Conservation (phyloP, 2,329 filamentous ascomycete genomes). For the Fusarium brachygibbosum region DNA sequence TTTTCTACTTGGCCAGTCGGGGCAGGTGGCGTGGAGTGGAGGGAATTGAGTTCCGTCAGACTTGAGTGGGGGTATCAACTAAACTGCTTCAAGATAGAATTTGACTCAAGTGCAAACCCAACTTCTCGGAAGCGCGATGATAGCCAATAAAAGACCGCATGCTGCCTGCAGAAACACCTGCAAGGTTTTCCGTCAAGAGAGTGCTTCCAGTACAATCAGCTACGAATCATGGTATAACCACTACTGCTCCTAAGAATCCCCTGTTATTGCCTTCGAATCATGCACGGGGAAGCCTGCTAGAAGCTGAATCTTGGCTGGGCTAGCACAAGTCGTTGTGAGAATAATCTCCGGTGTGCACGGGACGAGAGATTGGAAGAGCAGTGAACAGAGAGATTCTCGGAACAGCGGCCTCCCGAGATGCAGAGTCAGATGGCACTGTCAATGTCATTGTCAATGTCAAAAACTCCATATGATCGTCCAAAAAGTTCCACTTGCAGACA, state of each 20-base stretch:
- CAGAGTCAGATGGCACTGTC: background rate
- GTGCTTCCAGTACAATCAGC: background rate
- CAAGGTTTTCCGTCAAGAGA: background rate
- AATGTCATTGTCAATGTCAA: background rate
- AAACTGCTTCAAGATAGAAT: background rate
- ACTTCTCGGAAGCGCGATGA: background rate
- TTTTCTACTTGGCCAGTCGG: background rate
- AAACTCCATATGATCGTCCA: conserved; percentile 1
- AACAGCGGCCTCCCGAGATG: background rate
- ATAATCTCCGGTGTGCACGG: background rate
- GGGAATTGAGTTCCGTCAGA: background rate
- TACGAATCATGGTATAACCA: background rate
- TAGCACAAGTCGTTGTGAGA: background rate
- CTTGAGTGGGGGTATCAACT: background rate
- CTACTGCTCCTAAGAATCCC: background rate
- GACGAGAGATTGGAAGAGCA: background rate
- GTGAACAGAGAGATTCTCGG: background rate
- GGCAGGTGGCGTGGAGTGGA: background rate
- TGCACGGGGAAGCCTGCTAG: background rate
- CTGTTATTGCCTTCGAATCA: background rate
- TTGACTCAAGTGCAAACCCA: background rate
- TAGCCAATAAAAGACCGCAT: background rate
- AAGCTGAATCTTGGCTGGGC: background rate
- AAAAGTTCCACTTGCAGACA: conserved; percentile 1
- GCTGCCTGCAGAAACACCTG: background rate